These are phyloP conservation scores for Carex myosuroides DNA, from an alignment of 176 grass and related monocot genomes.

Conservation along the genomic window DNA sequence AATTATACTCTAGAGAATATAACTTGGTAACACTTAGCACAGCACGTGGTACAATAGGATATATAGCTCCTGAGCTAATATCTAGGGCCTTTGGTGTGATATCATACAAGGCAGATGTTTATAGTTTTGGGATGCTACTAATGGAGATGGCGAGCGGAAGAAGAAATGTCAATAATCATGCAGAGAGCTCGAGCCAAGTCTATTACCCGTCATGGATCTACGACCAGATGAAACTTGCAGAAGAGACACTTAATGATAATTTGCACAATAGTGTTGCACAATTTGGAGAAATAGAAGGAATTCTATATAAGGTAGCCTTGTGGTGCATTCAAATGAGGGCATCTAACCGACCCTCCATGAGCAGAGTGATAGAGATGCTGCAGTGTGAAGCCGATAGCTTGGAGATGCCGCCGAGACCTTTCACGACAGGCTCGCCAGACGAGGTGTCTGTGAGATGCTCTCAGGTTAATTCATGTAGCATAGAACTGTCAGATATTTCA, in stretches of 20 bases:
- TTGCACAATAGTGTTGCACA: not conserved
- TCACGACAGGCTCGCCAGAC: too few species aligned
- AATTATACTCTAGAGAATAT: constrained; percentile 32
- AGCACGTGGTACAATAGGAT: constrained; percentile 52
- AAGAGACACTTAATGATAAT: not conserved
- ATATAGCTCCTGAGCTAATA: constrained; percentile 72
- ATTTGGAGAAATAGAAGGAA: constrained; percentile 37
- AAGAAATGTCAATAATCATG: not conserved
- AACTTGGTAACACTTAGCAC: constrained; percentile 44
- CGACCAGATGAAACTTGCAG: constrained; percentile 31
- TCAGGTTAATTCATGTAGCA: too few species aligned
- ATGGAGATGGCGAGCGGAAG: constrained; percentile 25
- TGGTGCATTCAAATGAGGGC: constrained; percentile 67
- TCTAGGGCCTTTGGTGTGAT: constrained; percentile 40
- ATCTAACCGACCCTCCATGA: constrained; percentile 44
- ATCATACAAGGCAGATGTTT: constrained; percentile 35
- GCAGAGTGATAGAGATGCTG: too few species aligned
- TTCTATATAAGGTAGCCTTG: constrained; percentile 48
- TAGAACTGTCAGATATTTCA: too few species aligned
- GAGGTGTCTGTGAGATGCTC: too few species aligned
- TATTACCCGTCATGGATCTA: constrained; percentile 26
- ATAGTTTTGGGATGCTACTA: constrained; percentile 28
- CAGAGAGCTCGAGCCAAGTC: not conserved
- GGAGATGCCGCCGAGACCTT: too few species aligned
- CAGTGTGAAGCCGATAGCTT: too few species aligned